Evolutionary conservation across 768 basidiomycete species (phyloP).

Genomic region (Lentinus tigrinus): DNA sequence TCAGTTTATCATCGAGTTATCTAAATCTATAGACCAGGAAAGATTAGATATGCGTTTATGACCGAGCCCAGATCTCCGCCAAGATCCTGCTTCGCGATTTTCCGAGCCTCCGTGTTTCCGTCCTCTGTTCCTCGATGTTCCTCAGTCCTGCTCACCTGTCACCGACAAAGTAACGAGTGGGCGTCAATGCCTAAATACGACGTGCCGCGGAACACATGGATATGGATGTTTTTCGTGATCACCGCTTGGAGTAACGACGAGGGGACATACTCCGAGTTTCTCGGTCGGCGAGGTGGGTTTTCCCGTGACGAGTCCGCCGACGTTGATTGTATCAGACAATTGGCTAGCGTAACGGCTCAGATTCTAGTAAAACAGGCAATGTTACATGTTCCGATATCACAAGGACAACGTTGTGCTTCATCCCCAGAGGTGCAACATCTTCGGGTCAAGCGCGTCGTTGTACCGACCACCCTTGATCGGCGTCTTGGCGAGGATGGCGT

Average conservation of each 20-base stretch:
- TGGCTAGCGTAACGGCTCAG: no score
- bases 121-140: not conserved
- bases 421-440: slow-evolving; percentile 32
- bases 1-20: slow-evolving; percentile 12
- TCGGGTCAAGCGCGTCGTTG: slow-evolving; percentile 17
- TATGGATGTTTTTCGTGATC: not conserved
- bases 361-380: no score
- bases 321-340: no score
- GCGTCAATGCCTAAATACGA: not conserved
- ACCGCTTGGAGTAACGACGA: not conserved
- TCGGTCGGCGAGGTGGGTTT: no score
- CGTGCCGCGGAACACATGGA: not conserved
- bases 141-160: not conserved
- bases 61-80: slow-evolving; percentile 1
- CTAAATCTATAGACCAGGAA: not conserved
- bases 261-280: not conserved
- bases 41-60: slow-evolving; percentile 14
- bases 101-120: slow-evolving; percentile 1
- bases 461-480: slow-evolving; percentile 43
- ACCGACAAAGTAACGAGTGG: slow-evolving; percentile 6
- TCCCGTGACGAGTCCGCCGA: no score
- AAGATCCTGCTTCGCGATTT: not conserved
- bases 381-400: not conserved
- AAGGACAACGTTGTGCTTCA: slow-evolving; percentile 15
- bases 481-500: slow-evolving; percentile 33